phyloP scores from a whole-genome alignment of 192 early-diverging fungal genomes.

The Entophlyctis helioformis region DNA sequence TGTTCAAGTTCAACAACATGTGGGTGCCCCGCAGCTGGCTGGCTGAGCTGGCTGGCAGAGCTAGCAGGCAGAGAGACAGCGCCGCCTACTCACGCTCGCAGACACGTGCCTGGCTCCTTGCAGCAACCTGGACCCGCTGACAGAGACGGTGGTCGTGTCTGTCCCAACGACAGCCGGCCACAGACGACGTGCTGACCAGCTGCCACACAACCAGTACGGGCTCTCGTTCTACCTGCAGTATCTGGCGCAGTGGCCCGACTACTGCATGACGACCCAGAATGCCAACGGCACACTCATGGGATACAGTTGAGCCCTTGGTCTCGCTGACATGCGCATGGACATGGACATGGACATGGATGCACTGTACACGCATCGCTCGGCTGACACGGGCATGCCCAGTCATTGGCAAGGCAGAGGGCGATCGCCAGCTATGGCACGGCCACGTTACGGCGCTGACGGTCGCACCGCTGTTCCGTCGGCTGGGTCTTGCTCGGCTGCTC shows the following conservation, averaged over 20 bases:
- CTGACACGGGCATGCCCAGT: too few relatives aligned
- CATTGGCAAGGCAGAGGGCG: constrained; percentile 95
- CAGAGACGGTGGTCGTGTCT: constrained; percentile 95
- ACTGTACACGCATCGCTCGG: too few relatives aligned
- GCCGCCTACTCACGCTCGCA: too few relatives aligned
- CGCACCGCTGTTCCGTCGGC: constrained; percentile 82
- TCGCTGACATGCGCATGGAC: too few relatives aligned
- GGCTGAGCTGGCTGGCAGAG: too few relatives aligned
- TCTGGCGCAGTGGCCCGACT: constrained; percentile 86
- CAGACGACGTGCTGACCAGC: constrained; percentile 7
- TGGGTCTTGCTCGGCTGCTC: constrained; percentile 79
- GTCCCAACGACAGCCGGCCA: too few relatives aligned
- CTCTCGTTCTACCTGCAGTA: constrained; percentile 90
- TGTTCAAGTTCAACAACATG: constrained; percentile 92
- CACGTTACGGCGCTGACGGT: constrained; percentile 98
- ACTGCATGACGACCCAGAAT: constrained; percentile 74
- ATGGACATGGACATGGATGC: too few relatives aligned
- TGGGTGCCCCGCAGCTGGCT: too few relatives aligned
- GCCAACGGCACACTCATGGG: constrained; percentile 66
- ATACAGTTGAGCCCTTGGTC: constrained; percentile 56
- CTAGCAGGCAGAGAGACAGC: too few relatives aligned
- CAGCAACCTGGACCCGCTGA: constrained; percentile 85
- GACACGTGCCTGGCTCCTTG: neutral
- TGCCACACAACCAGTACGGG: constrained; percentile 56
- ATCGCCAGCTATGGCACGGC: constrained; percentile 83